phyloP scores from a whole-genome alignment of 345 rosid genomes.

The Firmiana major region DNA sequence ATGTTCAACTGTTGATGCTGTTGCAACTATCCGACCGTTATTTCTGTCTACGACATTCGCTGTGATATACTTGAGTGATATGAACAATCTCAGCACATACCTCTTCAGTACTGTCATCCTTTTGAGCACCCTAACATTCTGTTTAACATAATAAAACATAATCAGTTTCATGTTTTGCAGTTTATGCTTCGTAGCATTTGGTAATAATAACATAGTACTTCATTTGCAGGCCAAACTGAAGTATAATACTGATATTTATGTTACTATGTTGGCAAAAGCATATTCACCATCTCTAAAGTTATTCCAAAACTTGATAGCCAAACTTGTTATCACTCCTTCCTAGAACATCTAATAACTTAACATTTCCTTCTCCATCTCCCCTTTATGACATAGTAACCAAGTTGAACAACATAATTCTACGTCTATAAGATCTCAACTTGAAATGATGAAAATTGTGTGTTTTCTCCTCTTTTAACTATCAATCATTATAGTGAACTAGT shows the following conservation, averaged over 20 bases:
- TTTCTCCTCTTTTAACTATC: not conserved
- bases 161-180: not conserved
- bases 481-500: not conserved
- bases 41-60: constrained; percentile 83
- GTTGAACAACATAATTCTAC: not conserved
- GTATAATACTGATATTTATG: not conserved
- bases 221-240: not conserved
- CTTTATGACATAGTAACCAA: not conserved
- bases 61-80: constrained; percentile 73
- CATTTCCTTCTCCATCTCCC: not conserved
- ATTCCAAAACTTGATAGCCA: not conserved
- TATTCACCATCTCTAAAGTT: not conserved
- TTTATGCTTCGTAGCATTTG: not conserved
- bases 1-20: constrained; percentile 79
- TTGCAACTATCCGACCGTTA: constrained; percentile 63
- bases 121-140: constrained; percentile 9
- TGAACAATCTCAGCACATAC: constrained; percentile 57
- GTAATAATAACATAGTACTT: not conserved
- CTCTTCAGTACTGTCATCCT: constrained; percentile 67
- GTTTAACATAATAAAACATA: not conserved
- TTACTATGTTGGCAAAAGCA: not conserved
- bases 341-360: not conserved
- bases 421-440: not conserved
- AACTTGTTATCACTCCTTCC: not conserved
- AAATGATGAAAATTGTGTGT: not conserved